Percentiles rank a stretch among this genome's conserved stretches.
Conservation (phyloP, 306 rosid species). For the Aeschynomene evenia region DNA sequence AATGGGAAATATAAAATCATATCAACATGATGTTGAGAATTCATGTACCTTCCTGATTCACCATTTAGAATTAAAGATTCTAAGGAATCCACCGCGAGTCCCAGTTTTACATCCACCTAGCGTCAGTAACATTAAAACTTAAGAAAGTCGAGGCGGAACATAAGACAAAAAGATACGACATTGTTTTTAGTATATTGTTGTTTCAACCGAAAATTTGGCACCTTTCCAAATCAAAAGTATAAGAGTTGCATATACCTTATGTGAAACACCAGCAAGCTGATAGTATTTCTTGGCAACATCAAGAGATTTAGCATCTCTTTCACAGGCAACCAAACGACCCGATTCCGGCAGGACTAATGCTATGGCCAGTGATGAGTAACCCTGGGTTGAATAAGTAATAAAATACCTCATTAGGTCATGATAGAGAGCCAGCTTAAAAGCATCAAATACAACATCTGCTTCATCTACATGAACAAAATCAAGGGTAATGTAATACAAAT, state of each 20-base stretch:
- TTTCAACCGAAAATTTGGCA: neutral
- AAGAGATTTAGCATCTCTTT: conserved; percentile 76
- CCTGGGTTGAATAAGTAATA: conserved; percentile 51
- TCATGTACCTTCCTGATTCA: conserved; percentile 74
- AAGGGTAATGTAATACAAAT: neutral
- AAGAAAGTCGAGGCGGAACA: neutral
- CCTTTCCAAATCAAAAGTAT: conserved; percentile 25
- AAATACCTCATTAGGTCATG: conserved; percentile 2
- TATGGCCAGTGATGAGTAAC: conserved; percentile 88
- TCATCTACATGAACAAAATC: neutral
- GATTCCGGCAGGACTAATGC: conserved; percentile 88
- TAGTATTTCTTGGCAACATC: conserved; percentile 83
- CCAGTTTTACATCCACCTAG: conserved; percentile 74
- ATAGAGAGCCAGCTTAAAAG: neutral
- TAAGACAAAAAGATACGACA: neutral
- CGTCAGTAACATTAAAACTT: neutral
- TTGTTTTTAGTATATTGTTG: too few species aligned
- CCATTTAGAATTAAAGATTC: conserved; percentile 68
- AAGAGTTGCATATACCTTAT: conserved; percentile 56
- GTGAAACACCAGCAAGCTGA: conserved; percentile 75
- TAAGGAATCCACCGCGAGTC: conserved; percentile 75
- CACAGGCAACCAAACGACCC: conserved; percentile 87
- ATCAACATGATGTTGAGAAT: conserved; percentile 7
- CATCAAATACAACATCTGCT: neutral
- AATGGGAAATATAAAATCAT: neutral